phyloP scores from a whole-genome alignment of 2,329 filamentous ascomycete species.

The Dactylellina drechsleri region DNA sequence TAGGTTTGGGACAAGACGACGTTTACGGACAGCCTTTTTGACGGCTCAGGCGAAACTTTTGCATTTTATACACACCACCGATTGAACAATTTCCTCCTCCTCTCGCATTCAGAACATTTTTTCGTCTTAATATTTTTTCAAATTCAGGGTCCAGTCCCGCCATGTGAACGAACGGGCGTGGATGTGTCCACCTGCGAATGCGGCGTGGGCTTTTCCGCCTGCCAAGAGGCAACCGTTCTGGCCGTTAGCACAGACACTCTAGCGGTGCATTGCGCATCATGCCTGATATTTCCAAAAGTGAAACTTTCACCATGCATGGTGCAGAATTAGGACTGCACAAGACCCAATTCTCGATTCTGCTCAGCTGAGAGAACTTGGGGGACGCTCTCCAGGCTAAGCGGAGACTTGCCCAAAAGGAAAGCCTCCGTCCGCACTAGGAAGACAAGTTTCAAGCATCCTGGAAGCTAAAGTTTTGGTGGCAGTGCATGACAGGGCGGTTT shows the following conservation, averaged over 20 bases:
- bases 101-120: too few relatives aligned
- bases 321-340: slow-evolving; percentile 6
- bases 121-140: too few relatives aligned
- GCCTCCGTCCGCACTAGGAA: slow-evolving; percentile 26
- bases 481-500: slow-evolving; percentile 29
- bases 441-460: not conserved
- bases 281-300: slow-evolving; percentile 1
- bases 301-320: slow-evolving; percentile 13
- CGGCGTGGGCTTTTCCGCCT: slow-evolving; percentile 22
- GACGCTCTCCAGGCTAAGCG: not conserved
- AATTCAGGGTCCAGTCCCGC: too few relatives aligned
- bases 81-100: too few relatives aligned
- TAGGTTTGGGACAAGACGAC: too few relatives aligned
- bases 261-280: not conserved
- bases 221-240: not conserved
- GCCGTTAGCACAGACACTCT: slow-evolving; percentile 14
- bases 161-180: too few relatives aligned
- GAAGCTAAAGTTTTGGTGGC: slow-evolving; percentile 11
- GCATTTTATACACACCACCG: too few relatives aligned
- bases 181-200: not conserved
- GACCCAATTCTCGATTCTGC: slow-evolving; percentile 11
- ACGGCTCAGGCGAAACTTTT: too few relatives aligned
- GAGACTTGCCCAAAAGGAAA: not conserved
- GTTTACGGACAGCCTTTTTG: too few relatives aligned
- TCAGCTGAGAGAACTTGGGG: slow-evolving; percentile 31